Conservation (phyloP, 1,284 basidiomycete genomes). For the Mycena citricolor region DNA sequence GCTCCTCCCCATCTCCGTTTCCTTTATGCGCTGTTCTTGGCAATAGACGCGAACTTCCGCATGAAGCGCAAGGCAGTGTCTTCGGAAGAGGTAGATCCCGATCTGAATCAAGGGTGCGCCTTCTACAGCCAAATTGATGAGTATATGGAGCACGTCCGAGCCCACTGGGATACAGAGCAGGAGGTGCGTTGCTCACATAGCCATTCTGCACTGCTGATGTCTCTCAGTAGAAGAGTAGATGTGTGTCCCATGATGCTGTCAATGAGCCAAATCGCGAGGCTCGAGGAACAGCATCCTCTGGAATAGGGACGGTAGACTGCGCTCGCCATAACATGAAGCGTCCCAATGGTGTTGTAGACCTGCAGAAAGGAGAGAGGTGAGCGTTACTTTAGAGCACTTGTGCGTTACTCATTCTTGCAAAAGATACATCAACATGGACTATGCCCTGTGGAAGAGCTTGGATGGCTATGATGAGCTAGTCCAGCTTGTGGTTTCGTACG, state of each 20-base stretch:
- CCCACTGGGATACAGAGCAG: slow-evolving; percentile 12
- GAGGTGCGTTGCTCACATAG: neutral
- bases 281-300: slow-evolving; percentile 14
- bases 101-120: slow-evolving; percentile 20
- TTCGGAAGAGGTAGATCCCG: slow-evolving; percentile 23
- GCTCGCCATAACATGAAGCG: slow-evolving; percentile 21
- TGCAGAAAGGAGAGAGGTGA: slow-evolving; percentile 23
- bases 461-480: neutral
- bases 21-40: slow-evolving; percentile 28
- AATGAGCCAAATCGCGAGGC: slow-evolving; percentile 7
- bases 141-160: slow-evolving; percentile 25
- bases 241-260: slow-evolving; percentile 9
- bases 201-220: neutral
- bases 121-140: slow-evolving; percentile 28
- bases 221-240: neutral
- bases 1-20: slow-evolving; percentile 15
- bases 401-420: neutral
- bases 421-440: slow-evolving; percentile 28
- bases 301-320: slow-evolving; percentile 20
- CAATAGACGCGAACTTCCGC: slow-evolving; percentile 30
- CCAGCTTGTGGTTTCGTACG: slow-evolving; percentile 21
- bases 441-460: slow-evolving; percentile 8
- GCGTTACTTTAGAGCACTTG: neutral
- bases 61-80: slow-evolving; percentile 25
- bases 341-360: slow-evolving; percentile 18